These are phyloP conservation scores for Amphibolis antarctica DNA, from an alignment of 106 monocot genomes.

Conservation along the genomic window DNA sequence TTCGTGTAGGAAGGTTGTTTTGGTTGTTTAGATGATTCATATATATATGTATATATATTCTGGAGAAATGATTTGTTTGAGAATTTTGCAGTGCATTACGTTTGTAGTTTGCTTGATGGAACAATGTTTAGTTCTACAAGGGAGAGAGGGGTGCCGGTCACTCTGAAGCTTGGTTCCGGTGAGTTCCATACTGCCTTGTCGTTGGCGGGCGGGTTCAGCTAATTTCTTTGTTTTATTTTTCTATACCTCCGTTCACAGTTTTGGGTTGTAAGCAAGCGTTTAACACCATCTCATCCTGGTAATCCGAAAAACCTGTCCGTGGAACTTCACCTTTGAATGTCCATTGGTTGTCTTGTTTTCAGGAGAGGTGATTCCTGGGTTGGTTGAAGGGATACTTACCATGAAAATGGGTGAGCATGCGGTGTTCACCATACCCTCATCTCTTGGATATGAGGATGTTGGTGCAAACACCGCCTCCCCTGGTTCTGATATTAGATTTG, in stretches of 20 bases:
- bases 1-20: neutral
- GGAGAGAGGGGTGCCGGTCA: constrained; percentile 31
- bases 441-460: constrained; percentile 12
- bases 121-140: constrained; percentile 31
- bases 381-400: constrained; percentile 45
- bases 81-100: constrained; percentile 41
- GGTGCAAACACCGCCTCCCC: constrained; percentile 13
- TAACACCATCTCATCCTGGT: neutral
- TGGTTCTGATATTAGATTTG: constrained; percentile 29
- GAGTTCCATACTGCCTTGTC: neutral
- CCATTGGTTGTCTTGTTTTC: neutral
- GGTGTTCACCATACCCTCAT: constrained; percentile 38
- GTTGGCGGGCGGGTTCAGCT: neutral
- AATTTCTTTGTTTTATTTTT: neutral
- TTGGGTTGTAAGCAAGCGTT: neutral
- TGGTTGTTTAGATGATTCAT: neutral
- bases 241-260: neutral
- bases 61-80: neutral
- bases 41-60: neutral
- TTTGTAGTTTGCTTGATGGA: constrained; percentile 31
- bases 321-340: neutral
- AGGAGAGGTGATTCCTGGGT: constrained; percentile 32
- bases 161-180: constrained; percentile 45
- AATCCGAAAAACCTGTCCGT: too few relatives aligned
- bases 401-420: constrained; percentile 62